phyloP scores from a whole-genome alignment of 352 stramenopile species.

The Thalassiosira pacifica region DNA sequence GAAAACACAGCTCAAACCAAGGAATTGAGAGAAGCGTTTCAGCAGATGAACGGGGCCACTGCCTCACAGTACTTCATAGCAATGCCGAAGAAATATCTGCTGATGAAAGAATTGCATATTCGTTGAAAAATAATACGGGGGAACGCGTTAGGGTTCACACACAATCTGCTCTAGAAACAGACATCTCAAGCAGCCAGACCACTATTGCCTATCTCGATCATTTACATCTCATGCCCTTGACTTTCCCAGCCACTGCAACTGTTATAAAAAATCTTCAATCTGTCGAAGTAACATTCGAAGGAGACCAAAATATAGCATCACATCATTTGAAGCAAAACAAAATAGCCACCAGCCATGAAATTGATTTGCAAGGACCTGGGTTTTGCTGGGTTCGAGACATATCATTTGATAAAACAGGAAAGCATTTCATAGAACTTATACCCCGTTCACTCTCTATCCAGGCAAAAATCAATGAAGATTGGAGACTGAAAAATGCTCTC shows the following conservation, averaged over 20 bases:
- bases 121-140: constrained; percentile 88
- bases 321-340: constrained; percentile 40
- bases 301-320: constrained; percentile 74
- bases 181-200: constrained; percentile 50
- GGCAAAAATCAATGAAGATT: constrained; percentile 80
- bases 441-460: constrained; percentile 75
- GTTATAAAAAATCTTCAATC: constrained; percentile 87
- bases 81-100: constrained; percentile 69
- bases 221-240: constrained; percentile 76
- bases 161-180: constrained; percentile 58
- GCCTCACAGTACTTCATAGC: constrained; percentile 81
- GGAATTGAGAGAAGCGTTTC: constrained; percentile 23
- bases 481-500: constrained; percentile 87
- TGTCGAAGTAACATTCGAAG: constrained; percentile 87
- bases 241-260: constrained; percentile 87
- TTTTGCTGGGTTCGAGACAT: constrained; percentile 86
- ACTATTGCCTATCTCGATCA: constrained; percentile 87
- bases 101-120: constrained; percentile 88
- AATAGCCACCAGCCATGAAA: constrained; percentile 66
- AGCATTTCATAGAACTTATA: constrained; percentile 79
- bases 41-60: constrained; percentile 44
- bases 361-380: constrained; percentile 87
- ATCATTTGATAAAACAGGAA: constrained; percentile 84
- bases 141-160: constrained; percentile 85
- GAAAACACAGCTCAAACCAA: constrained; percentile 1